Conservation (phyloP, 768 basidiomycete species). For the Hirschioporus abietinus region DNA sequence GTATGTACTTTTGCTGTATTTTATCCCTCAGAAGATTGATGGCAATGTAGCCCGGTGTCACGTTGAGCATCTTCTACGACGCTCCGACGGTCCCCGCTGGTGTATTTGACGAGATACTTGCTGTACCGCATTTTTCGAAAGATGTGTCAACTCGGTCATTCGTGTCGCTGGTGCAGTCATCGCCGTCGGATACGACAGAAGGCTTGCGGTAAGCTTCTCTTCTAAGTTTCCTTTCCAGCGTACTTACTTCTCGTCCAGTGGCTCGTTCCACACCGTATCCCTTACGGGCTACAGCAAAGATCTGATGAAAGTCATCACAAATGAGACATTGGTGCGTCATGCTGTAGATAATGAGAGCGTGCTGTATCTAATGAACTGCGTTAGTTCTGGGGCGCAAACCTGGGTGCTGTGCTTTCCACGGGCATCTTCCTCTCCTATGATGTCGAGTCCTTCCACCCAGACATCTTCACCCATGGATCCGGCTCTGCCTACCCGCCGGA, state of each 20-base stretch:
- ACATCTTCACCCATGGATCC: conserved; percentile 32
- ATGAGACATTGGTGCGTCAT: conserved; percentile 35
- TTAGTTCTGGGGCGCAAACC: conserved; percentile 40
- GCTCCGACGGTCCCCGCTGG: conserved; percentile 16
- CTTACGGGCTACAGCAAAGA: conserved; percentile 29
- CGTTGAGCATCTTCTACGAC: conserved; percentile 18
- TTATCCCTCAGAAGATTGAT: not conserved
- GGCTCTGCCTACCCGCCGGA: conserved; percentile 45
- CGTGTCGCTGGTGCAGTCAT: not conserved
- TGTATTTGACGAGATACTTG: conserved; percentile 16
- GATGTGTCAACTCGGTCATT: conserved; percentile 5
- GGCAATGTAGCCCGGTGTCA: conserved; percentile 4
- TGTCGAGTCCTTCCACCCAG: conserved; percentile 46
- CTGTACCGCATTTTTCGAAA: conserved; percentile 3
- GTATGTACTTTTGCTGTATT: conserved; percentile 21
- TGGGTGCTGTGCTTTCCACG: conserved; percentile 29
- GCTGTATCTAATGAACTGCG: not conserved
- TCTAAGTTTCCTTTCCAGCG: not conserved
- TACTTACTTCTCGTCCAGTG: conserved; percentile 7
- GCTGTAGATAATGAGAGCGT: not conserved
- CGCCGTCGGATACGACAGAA: not conserved
- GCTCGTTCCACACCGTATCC: conserved; percentile 37
- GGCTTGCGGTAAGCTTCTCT: not conserved
- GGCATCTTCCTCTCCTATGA: conserved; percentile 36
- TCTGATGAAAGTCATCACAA: conserved; percentile 36